These are phyloP conservation scores for Penicillium italicum DNA, from an alignment of 2,329 filamentous ascomycete species.

Conservation along the genomic window DNA sequence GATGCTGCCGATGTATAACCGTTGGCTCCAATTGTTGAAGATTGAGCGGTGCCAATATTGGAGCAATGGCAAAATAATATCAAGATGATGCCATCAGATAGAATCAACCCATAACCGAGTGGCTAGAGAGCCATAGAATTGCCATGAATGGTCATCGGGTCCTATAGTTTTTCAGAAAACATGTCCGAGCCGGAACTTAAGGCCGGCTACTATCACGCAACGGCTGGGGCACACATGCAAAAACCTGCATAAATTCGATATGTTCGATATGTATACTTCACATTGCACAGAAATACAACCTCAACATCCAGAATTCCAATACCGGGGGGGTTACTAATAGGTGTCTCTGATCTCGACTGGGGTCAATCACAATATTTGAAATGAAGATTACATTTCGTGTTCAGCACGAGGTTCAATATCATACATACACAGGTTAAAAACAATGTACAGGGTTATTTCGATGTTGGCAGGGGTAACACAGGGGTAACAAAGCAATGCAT, in stretches of 20 bases:
- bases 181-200: background rate
- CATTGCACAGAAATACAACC: background rate
- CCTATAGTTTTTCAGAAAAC: background rate
- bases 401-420: background rate
- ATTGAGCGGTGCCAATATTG: background rate
- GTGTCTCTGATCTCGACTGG: background rate
- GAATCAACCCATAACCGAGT: background rate
- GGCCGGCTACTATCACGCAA: background rate
- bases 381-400: background rate
- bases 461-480: background rate
- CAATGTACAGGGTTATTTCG: background rate
- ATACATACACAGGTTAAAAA: background rate
- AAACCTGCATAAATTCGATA: background rate
- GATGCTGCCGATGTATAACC: background rate
- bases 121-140: background rate
- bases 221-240: background rate
- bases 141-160: background rate
- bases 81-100: background rate
- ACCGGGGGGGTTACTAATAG: background rate
- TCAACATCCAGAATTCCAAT: background rate
- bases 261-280: background rate
- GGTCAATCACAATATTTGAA: background rate
- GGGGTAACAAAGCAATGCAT: background rate
- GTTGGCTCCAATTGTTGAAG: background rate
- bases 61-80: background rate